Conservation (phyloP, 2,329 filamentous ascomycete genomes). For the Raffaelea deltoideospora region DNA sequence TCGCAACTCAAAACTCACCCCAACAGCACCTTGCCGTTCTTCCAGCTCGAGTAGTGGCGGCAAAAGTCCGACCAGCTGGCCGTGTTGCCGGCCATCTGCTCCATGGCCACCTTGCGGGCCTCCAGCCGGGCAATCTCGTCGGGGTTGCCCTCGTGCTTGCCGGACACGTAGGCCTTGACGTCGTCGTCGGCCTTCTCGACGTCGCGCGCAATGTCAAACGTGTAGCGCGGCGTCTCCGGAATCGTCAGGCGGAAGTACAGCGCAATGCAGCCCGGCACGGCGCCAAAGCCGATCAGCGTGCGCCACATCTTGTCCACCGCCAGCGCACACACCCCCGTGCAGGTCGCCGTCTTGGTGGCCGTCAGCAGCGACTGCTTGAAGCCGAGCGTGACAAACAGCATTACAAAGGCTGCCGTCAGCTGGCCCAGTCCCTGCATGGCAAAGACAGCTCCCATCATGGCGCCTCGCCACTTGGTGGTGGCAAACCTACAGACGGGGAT, state of each 20-base stretch:
- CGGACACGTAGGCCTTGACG: conserved; percentile 57
- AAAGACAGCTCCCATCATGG: conserved; percentile 78
- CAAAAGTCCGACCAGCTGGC: conserved; percentile 59
- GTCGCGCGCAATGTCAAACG: conserved; percentile 65
- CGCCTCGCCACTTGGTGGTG: conserved; percentile 70
- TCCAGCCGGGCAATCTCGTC: conserved; percentile 53
- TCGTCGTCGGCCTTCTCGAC: conserved; percentile 60
- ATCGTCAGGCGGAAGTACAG: conserved; percentile 71
- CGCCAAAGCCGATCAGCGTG: conserved; percentile 65
- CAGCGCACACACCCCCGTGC: conserved; percentile 46
- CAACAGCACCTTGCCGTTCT: conserved; percentile 48
- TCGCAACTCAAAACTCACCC: too few relatives aligned
- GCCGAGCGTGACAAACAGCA: conserved; percentile 57
- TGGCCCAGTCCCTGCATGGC: conserved; percentile 80
- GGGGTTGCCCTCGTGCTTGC: conserved; percentile 43
- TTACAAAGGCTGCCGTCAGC: conserved; percentile 58
- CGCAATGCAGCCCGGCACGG: conserved; percentile 64
- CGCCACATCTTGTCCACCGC: conserved; percentile 84
- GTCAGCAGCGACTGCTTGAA: conserved; percentile 49
- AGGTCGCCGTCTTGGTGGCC: conserved; percentile 36
- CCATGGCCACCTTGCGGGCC: conserved; percentile 35
- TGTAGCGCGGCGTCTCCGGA: conserved; percentile 77
- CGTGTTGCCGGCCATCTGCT: conserved; percentile 48
- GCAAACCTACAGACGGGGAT: conserved; percentile 36
- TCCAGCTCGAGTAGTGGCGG: conserved; percentile 54